These are phyloP conservation scores for Wallacemonas collosoma DNA, from an alignment of 208 protist genomes.

Conservation along the genomic window DNA sequence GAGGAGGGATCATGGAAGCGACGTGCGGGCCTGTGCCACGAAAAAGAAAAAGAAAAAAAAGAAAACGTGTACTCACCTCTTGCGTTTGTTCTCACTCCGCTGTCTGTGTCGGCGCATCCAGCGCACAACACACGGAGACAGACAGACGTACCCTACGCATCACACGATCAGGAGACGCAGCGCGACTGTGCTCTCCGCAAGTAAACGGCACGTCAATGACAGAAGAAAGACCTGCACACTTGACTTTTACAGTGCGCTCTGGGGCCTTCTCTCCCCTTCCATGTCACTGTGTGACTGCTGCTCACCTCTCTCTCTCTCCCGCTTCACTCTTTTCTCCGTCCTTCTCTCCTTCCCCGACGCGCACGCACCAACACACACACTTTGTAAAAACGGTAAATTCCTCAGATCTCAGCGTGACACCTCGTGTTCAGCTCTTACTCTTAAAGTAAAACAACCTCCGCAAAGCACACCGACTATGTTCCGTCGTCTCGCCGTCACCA, in stretches of 20 bases:
- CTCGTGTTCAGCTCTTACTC: neutral
- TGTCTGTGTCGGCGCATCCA: no score
- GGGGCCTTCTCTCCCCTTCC: no score
- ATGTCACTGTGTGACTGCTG: no score
- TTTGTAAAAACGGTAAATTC: neutral
- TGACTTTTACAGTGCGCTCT: neutral
- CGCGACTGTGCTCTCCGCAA: no score
- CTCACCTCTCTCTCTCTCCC: no score
- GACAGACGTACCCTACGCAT: no score
- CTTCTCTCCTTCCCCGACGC: no score
- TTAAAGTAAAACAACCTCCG: neutral
- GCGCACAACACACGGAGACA: neutral
- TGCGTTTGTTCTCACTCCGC: neutral
- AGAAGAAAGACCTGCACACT: neutral
- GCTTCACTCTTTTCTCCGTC: no score
- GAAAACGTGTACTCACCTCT: neutral
- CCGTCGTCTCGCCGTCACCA: constrained; percentile 40
- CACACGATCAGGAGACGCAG: no score
- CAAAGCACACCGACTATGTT: constrained; percentile 47
- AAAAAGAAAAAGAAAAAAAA: neutral
- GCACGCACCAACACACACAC: constrained; percentile 10
- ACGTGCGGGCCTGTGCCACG: no score
- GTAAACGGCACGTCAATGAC: no score
- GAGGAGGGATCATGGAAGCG: no score
- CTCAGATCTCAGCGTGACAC: neutral